Conservation (phyloP, 306 rosid species). For the Quercus suber region DNA sequence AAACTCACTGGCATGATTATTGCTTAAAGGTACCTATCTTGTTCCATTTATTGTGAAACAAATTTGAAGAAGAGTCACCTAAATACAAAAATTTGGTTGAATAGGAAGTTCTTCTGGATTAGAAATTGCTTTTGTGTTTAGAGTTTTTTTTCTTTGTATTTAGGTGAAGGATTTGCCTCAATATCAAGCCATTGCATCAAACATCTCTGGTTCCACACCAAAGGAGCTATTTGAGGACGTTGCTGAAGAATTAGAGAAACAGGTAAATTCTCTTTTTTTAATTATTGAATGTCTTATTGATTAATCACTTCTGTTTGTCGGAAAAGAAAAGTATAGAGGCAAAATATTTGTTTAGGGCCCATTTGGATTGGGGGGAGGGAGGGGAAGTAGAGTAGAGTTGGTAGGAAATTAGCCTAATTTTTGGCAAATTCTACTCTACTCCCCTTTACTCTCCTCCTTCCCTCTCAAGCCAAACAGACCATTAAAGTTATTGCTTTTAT, state of each 20-base stretch:
- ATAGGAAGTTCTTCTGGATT: conserved; percentile 10
- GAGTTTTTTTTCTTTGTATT: conserved; percentile 9
- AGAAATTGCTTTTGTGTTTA: conserved; percentile 12
- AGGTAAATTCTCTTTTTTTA: conserved; percentile 40
- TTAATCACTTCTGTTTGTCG: background rate
- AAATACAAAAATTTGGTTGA: background rate
- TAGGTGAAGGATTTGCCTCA: conserved; percentile 90
- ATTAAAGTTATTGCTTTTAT: no score
- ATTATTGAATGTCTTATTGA: conserved; percentile 1
- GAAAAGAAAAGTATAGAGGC: background rate
- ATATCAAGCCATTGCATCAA: conserved; percentile 89
- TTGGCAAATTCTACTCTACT: no score
- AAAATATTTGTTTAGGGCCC: background rate
- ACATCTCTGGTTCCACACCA: conserved; percentile 90
- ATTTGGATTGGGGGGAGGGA: no score
- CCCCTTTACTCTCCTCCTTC: no score
- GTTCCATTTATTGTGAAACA: conserved; percentile 3
- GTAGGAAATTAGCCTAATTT: no score
- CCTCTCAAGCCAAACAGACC: no score
- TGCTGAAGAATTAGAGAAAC: conserved; percentile 75
- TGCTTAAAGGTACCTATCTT: conserved; percentile 63
- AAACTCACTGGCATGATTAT: conserved; percentile 87
- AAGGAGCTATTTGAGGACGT: conserved; percentile 89
- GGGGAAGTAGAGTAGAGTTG: no score
- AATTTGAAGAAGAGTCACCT: background rate